Conservation (phyloP, 1,284 basidiomycete species). For the Chalciporus sp. region DNA sequence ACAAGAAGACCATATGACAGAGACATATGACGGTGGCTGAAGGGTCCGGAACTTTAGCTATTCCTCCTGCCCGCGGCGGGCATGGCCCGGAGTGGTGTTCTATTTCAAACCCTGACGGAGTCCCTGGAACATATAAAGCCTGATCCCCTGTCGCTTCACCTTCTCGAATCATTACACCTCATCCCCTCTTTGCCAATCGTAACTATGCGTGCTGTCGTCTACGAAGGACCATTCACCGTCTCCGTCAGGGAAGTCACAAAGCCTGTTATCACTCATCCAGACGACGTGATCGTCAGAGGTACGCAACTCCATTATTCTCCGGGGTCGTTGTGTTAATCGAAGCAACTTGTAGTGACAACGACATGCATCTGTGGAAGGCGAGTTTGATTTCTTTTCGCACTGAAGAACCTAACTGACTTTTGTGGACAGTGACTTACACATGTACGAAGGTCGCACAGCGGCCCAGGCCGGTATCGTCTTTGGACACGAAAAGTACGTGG, state of each 20-base stretch:
- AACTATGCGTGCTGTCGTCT: constrained; percentile 10
- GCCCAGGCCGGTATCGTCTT: constrained; percentile 5
- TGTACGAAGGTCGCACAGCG: constrained; percentile 5
- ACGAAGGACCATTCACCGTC: constrained; percentile 5
- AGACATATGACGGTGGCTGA: background rate
- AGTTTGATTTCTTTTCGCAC: background rate
- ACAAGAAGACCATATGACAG: background rate
- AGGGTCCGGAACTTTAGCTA: background rate
- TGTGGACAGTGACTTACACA: constrained; percentile 2
- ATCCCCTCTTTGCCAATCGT: background rate
- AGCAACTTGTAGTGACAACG: constrained; percentile 8
- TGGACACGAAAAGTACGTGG: constrained; percentile 11
- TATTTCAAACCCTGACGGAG: background rate
- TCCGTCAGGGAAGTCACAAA: constrained; percentile 8
- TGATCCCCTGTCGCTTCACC: background rate
- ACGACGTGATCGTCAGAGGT: constrained; percentile 13
- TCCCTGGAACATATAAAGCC: background rate
- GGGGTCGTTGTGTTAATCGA: background rate
- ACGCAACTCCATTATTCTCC: background rate
- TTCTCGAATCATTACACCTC: background rate
- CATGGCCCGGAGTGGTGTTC: background rate
- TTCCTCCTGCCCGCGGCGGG: background rate
- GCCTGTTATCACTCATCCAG: constrained; percentile 7
- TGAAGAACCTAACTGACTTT: background rate
- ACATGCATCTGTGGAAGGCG: constrained; percentile 7